A percentile compares a stretch with the other conserved stretches of the same genome.
These are phyloP conservation scores for Fusarium sp. DNA, from an alignment of 2,329 filamentous ascomycete species.

Conservation along the genomic window DNA sequence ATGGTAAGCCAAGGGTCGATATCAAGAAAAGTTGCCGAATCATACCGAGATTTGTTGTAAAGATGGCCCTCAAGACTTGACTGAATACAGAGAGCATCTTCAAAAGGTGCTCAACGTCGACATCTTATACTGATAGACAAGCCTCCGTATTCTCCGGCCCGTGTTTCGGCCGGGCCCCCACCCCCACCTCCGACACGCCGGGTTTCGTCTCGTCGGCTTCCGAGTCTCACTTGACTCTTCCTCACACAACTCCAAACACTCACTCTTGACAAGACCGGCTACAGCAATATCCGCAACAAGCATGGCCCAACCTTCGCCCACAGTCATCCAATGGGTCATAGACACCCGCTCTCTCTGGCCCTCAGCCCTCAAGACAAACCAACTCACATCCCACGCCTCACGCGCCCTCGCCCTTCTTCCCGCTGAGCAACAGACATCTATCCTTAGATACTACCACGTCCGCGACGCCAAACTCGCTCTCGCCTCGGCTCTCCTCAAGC, in stretches of 20 bases:
- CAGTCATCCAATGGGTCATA: constrained; percentile 69
- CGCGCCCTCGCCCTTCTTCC: constrained; percentile 64
- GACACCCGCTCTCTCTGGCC: constrained; percentile 70
- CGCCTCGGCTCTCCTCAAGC: constrained; percentile 78
- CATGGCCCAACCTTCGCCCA: constrained; percentile 42
- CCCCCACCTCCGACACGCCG: constrained; percentile 35
- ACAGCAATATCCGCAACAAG: constrained; percentile 1
- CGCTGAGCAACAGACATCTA: constrained; percentile 64
- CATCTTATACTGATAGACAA: background rate
- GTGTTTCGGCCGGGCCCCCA: constrained; percentile 27
- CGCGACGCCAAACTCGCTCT: constrained; percentile 80
- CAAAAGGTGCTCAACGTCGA: background rate
- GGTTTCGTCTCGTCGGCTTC: constrained; percentile 33
- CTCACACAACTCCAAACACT: constrained; percentile 14
- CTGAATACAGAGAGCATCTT: background rate
- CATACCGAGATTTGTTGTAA: constrained; percentile 37
- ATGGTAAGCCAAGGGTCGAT: constrained; percentile 21
- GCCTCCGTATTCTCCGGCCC: constrained; percentile 18
- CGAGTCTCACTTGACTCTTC: constrained; percentile 38
- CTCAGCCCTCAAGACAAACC: constrained; percentile 59
- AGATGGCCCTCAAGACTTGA: constrained; percentile 15
- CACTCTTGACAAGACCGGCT: background rate
- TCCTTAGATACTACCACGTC: constrained; percentile 72
- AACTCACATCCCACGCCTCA: constrained; percentile 64
- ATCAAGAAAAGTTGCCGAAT: constrained; percentile 18